Conservation (phyloP, 1,284 basidiomycete genomes). For the Vanrija pseudolonga region DNA sequence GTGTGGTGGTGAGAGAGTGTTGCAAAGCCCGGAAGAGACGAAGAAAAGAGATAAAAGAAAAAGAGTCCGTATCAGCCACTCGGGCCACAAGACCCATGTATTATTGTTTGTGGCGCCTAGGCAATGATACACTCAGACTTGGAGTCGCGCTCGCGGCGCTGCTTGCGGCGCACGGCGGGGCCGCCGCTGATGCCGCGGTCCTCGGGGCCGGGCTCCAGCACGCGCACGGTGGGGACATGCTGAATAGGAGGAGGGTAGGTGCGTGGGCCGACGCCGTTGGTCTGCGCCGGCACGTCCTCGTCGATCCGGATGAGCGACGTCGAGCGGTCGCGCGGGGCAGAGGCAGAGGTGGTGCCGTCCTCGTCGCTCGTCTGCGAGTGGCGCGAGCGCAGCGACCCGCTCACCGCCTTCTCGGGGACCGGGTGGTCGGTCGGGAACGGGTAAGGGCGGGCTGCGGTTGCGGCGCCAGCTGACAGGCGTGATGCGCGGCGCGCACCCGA, state of each 20-base stretch:
- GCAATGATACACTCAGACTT: background rate
- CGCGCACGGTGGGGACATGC: background rate
- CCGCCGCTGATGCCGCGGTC: background rate
- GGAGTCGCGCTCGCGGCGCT: no score
- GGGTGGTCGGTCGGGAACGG: no score
- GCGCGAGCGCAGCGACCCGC: constrained; percentile 9
- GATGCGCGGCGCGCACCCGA: no score
- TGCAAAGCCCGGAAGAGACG: background rate
- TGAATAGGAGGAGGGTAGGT: background rate
- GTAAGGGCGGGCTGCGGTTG: no score
- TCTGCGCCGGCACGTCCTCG: constrained; percentile 14
- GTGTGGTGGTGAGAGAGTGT: background rate
- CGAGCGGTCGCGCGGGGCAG: constrained; percentile 6
- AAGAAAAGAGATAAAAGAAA: background rate
- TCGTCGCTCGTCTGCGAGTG: constrained; percentile 14
- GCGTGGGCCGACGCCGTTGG: background rate
- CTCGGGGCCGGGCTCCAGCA: background rate
- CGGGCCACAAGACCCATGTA: background rate
- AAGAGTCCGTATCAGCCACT: background rate
- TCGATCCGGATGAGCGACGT: constrained; percentile 17
- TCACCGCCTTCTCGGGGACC: no score
- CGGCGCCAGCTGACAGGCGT: no score
- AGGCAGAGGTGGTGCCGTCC: constrained; percentile 3
- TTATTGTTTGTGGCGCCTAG: background rate
- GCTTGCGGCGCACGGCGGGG: no score